Conservation (phyloP, 1,139 yeast genomes). For the Yamadazyma atmosphaerica region DNA sequence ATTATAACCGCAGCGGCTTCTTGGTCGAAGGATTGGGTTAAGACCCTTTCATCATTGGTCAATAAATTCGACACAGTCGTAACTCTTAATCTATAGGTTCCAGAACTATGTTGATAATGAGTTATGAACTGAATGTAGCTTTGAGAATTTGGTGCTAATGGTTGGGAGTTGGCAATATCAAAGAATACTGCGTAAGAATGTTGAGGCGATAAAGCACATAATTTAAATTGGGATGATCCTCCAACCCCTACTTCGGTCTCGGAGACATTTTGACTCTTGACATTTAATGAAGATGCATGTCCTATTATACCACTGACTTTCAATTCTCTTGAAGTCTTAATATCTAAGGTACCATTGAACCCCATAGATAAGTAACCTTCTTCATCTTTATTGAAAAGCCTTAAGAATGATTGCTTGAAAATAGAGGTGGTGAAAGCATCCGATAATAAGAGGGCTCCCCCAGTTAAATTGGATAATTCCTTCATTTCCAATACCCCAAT, state of each 20-base stretch:
- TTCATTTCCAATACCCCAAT: slow-evolving; percentile 98
- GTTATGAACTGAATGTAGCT: slow-evolving; percentile 71
- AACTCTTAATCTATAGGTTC: slow-evolving; percentile 83
- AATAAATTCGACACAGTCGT: slow-evolving; percentile 79
- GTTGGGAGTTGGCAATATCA: slow-evolving; percentile 67
- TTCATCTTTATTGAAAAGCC: slow-evolving; percentile 82
- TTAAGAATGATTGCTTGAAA: slow-evolving; percentile 89
- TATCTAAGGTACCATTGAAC: slow-evolving; percentile 81
- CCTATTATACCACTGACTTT: slow-evolving; percentile 94
- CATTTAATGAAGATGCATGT: slow-evolving; percentile 76
- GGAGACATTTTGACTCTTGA: slow-evolving; percentile 69
- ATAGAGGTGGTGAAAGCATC: slow-evolving; percentile 97
- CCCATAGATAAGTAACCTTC: slow-evolving; percentile 87
- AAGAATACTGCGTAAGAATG: slow-evolving; percentile 87
- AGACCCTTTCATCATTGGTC: slow-evolving; percentile 48
- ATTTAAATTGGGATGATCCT: slow-evolving; percentile 83
- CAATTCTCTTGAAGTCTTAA: slow-evolving; percentile 85
- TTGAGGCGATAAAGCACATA: slow-evolving; percentile 81
- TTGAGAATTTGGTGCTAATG: slow-evolving; percentile 50
- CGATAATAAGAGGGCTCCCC: slow-evolving; percentile 87
- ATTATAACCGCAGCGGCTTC: slow-evolving; percentile 97
- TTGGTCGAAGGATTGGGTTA: slow-evolving; percentile 83
- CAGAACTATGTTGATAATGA: slow-evolving; percentile 77
- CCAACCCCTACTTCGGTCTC: slow-evolving; percentile 95
- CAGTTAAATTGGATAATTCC: slow-evolving; percentile 81